These are phyloP conservation scores for Paramarasmius palmivorus DNA, from an alignment of 1,284 basidiomycete species.

Conservation along the genomic window DNA sequence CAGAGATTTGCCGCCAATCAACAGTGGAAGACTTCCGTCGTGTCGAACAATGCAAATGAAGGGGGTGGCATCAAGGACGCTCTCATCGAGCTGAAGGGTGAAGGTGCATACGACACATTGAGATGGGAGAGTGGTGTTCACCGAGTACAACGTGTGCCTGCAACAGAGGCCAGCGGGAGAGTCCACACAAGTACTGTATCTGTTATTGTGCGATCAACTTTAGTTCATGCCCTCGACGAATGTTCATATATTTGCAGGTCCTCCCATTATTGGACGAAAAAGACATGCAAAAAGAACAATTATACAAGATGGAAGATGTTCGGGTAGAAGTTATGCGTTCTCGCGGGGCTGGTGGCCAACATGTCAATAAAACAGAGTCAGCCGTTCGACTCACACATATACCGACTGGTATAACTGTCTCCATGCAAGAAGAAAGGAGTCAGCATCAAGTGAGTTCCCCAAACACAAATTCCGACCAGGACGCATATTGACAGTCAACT, in stretches of 20 bases:
- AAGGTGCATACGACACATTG: conserved; percentile 78
- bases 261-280: conserved; percentile 74
- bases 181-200: conserved; percentile 94
- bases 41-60: conserved; percentile 55
- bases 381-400: conserved; percentile 95
- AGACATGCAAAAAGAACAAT: conserved; percentile 48
- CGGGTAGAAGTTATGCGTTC: conserved; percentile 93
- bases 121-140: conserved; percentile 96
- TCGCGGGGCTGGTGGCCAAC: conserved; percentile 97
- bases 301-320: conserved; percentile 86
- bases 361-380: conserved; percentile 99
- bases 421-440: conserved; percentile 97
- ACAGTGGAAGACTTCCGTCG: conserved; percentile 55
- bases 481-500: background rate
- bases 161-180: conserved; percentile 84
- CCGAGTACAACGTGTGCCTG: conserved; percentile 92
- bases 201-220: conserved; percentile 62
- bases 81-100: conserved; percentile 80
- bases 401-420: conserved; percentile 93
- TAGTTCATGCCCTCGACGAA: background rate
- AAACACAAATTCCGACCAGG: background rate
- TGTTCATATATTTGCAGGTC: conserved; percentile 48
- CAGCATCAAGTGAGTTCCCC: conserved; percentile 78
- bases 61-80: conserved; percentile 80
- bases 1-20: conserved; percentile 59